Evolutionary conservation across 2,329 filamentous ascomycete genomes (phyloP).

Genomic region (Alternaria sp.): DNA sequence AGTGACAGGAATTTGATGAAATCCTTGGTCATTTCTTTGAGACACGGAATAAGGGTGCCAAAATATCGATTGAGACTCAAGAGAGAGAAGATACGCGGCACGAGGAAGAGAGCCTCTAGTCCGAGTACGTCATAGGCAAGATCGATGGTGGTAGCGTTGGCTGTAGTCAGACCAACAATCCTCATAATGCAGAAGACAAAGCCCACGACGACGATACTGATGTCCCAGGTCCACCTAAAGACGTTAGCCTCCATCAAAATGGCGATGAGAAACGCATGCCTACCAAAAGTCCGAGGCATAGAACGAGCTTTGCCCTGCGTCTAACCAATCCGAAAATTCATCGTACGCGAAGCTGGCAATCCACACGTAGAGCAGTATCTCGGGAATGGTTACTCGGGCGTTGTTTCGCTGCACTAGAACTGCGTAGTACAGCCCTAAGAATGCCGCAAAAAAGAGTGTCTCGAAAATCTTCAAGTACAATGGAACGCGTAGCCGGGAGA

Average conservation of each 20-base stretch:
- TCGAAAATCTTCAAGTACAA: constrained; percentile 86
- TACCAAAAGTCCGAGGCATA: constrained; percentile 48
- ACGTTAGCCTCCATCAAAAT: neutral
- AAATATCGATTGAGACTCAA: constrained; percentile 89
- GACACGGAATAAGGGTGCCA: constrained; percentile 84
- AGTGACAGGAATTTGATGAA: constrained; percentile 83
- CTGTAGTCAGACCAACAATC: constrained; percentile 68
- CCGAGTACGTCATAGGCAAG: constrained; percentile 88
- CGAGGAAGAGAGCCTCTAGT: constrained; percentile 86
- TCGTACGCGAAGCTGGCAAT: constrained; percentile 88
- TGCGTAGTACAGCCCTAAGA: constrained; percentile 83
- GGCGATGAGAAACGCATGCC: constrained; percentile 57
- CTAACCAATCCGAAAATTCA: constrained; percentile 72
- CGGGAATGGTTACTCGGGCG: constrained; percentile 68
- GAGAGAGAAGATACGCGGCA: constrained; percentile 85
- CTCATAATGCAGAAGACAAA: constrained; percentile 73
- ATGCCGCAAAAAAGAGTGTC: constrained; percentile 77
- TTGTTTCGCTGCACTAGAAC: constrained; percentile 78
- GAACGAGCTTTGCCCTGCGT: constrained; percentile 81
- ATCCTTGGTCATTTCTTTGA: constrained; percentile 93
- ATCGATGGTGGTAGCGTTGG: constrained; percentile 70
- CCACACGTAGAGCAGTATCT: constrained; percentile 82
- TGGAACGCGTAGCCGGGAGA: constrained; percentile 78
- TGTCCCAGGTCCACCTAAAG: constrained; percentile 32
- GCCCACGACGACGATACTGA: constrained; percentile 73